A percentile compares a stretch with the other conserved stretches of the same genome.
phyloP scores from a whole-genome alignment of 345 rosid species.

The Hibiscus trionum region DNA sequence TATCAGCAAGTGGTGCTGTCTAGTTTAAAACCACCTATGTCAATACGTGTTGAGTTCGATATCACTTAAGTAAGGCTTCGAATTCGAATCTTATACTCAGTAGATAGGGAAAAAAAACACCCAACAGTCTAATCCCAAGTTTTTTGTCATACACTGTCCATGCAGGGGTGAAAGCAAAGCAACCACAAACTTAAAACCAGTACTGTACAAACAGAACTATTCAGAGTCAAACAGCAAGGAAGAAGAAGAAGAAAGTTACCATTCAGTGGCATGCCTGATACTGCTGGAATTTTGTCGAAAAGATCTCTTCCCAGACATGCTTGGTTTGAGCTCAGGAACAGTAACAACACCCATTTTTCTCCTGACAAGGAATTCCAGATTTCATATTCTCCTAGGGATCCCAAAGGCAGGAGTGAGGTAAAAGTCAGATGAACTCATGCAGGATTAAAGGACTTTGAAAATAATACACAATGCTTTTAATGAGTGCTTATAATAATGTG shows the following conservation, averaged over 20 bases:
- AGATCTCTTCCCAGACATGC: constrained; percentile 76
- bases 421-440: constrained; percentile 36
- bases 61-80: not conserved
- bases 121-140: not conserved
- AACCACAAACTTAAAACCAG: not conserved
- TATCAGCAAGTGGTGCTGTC: constrained; percentile 15
- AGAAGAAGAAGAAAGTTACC: constrained; percentile 38
- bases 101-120: not conserved
- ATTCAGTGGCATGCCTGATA: constrained; percentile 92
- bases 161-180: not conserved
- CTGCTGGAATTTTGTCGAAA: constrained; percentile 89
- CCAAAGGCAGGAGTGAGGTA: constrained; percentile 25
- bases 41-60: not conserved
- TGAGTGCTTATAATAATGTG: constrained; percentile 31
- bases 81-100: too few species aligned
- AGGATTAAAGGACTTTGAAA: constrained; percentile 16
- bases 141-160: not conserved
- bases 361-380: not conserved
- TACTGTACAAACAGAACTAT: not conserved
- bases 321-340: constrained; percentile 70
- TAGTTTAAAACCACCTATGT: not conserved
- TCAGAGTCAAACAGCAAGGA: not conserved
- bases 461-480: constrained; percentile 14
- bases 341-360: constrained; percentile 71
- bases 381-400: not conserved